These are phyloP conservation scores for Smithsoniella earleae DNA, from an alignment of 163 green algal species.

Conservation along the genomic window DNA sequence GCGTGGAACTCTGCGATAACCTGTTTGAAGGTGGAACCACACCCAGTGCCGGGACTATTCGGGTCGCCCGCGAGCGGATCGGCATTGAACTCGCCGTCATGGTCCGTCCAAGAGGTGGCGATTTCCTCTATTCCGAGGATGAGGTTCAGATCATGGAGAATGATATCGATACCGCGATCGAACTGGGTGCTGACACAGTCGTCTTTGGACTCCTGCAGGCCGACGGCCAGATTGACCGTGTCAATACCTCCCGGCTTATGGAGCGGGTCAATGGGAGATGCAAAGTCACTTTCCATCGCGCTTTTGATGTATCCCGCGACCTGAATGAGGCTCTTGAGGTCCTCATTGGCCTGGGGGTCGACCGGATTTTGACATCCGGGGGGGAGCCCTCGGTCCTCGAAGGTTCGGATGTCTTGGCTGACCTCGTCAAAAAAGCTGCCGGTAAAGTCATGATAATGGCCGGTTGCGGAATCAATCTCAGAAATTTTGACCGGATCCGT, in stretches of 20 bases:
- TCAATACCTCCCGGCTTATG: neutral
- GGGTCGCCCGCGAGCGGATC: too few species aligned
- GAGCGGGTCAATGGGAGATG: neutral
- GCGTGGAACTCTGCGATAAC: too few species aligned
- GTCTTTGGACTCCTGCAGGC: slow-evolving; percentile 34
- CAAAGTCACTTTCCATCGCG: slow-evolving; percentile 49
- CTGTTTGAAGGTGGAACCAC: too few species aligned
- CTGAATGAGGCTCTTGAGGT: slow-evolving; percentile 38
- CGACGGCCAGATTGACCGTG: slow-evolving; percentile 28
- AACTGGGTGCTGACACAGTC: slow-evolving; percentile 32
- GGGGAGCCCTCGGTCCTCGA: slow-evolving; percentile 37
- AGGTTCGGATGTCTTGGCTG: slow-evolving; percentile 37
- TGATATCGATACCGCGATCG: slow-evolving; percentile 28
- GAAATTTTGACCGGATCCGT: too few species aligned
- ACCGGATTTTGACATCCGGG: slow-evolving; percentile 43
- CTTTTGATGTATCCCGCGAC: slow-evolving; percentile 48
- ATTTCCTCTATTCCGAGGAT: slow-evolving; percentile 46
- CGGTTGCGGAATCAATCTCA: too few species aligned
- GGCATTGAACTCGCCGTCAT: too few species aligned
- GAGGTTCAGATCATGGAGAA: slow-evolving; percentile 43
- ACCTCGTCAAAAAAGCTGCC: too few species aligned
- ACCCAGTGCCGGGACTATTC: too few species aligned
- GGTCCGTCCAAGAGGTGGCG: slow-evolving; percentile 42
- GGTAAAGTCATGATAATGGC: too few species aligned
- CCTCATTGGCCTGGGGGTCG: slow-evolving; percentile 39